Evolutionary conservation across 2,329 filamentous ascomycete genomes (phyloP).

Genomic region (Colletotrichum scovillei): DNA sequence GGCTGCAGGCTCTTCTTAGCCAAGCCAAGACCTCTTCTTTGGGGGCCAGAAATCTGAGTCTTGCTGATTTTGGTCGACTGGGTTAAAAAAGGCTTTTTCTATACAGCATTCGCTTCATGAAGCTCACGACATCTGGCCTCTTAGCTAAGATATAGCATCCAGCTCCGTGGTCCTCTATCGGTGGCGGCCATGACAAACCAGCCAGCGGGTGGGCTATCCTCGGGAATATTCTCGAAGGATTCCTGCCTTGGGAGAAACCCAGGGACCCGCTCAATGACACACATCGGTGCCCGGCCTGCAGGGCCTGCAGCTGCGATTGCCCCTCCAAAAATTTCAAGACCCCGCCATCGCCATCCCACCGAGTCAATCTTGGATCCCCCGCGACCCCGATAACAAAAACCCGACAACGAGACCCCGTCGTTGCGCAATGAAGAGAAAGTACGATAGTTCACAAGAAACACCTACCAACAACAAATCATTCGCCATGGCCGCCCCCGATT

Average conservation of each 20-base stretch:
- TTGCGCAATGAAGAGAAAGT: background rate
- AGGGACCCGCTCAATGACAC: slow-evolving; percentile 35
- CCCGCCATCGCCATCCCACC: slow-evolving; percentile 37
- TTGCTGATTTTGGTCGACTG: slow-evolving; percentile 65
- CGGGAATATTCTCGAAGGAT: slow-evolving; percentile 38
- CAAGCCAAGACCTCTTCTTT: slow-evolving; percentile 56
- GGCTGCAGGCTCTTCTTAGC: slow-evolving; percentile 73
- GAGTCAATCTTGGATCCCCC: slow-evolving; percentile 16
- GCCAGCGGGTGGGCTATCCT: slow-evolving; percentile 19
- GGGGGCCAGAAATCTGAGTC: slow-evolving; percentile 56
- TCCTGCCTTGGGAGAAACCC: slow-evolving; percentile 10
- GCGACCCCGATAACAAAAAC: slow-evolving; percentile 27
- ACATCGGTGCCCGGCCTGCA: slow-evolving; percentile 25
- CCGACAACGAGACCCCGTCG: background rate
- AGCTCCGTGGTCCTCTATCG: background rate
- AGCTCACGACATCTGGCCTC: background rate
- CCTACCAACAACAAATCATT: slow-evolving; percentile 15
- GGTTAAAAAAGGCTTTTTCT: slow-evolving; percentile 38
- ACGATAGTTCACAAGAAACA: background rate
- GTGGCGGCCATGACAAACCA: slow-evolving; percentile 14
- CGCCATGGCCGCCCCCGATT: slow-evolving; percentile 56
- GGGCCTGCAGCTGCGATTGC: slow-evolving; percentile 35
- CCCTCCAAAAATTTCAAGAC: slow-evolving; percentile 41
- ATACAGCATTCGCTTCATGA: background rate
- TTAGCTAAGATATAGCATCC: background rate